Evolutionary conservation across 2,329 filamentous ascomycete species (phyloP), one percentile per base, ranked within the genome.

Genomic region (Thelonectria discophora): DNA sequence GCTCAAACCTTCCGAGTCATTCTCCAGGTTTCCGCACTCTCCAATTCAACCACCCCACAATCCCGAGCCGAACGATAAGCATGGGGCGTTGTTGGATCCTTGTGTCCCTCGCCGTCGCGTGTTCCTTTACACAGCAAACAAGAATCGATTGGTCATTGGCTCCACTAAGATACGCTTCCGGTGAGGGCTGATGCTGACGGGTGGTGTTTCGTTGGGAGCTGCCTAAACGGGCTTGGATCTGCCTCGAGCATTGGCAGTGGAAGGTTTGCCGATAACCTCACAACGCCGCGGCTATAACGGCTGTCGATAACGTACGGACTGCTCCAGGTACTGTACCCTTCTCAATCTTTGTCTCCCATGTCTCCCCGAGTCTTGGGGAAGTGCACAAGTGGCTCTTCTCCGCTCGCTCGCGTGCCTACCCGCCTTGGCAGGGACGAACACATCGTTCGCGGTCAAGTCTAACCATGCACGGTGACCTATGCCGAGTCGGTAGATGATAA

Each of bases 41-140:
- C 20, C 52, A 30, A 15, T 60, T 45, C n/a, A 17, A 47, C 57
- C 27, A 30, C 51, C 47, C 52, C 34, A 47, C 42, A 43, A 18
- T 2, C 27, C 20, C 42, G n/a, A n/a, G n/a, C n/a, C n/a, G n/a
- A n/a, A n/a, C n/a, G 58, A 60, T 60, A 60, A 55, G 58, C 58
- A 52, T 53, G 52, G 58, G 47, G 32, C 52, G 52, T 32, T 17
- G 10, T 30, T 15, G 30, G 27, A 48, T 34, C 43, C 47, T 32
- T 60, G 52, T 60, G 46, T 17, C 34, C 21, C 39, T 30, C 55
- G 52, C 56, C 30, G 48, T 46, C 12, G 53, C 52, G 55, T 50
- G 24, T 46, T 27, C 27, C 21, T 6, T 24, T 24, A 7, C 27
- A 2, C 27, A 30, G 27, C 5, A 32, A 39, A 56, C 58, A 60